These are phyloP conservation scores for Pseudognaphalium luteoalbum DNA, from an alignment of 129 eudicot species.

Conservation along the genomic window DNA sequence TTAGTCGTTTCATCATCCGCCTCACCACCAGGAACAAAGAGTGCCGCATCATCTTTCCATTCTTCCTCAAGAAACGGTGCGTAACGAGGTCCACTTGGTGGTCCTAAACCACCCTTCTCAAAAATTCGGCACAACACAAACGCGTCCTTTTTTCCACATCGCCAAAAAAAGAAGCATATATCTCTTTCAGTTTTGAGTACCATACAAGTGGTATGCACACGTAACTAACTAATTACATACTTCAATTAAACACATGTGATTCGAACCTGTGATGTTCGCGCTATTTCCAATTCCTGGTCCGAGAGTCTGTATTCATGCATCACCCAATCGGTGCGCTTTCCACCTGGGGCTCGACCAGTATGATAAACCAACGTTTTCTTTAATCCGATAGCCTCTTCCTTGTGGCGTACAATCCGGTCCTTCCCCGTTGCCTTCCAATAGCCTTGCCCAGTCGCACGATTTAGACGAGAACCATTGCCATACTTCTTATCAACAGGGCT, in stretches of 20 bases:
- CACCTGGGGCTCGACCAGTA: constrained; percentile 75
- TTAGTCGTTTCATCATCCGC: constrained; percentile 54
- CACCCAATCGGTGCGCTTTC: constrained; percentile 78
- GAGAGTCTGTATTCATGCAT: constrained; percentile 79
- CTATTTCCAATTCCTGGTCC: constrained; percentile 53
- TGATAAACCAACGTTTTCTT: constrained; percentile 79
- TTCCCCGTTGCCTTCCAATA: constrained; percentile 86
- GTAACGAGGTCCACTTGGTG: constrained; percentile 68
- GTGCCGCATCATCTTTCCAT: constrained; percentile 65
- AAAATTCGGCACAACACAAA: constrained; percentile 86
- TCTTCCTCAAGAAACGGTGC: constrained; percentile 94
- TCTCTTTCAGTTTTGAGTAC: constrained; percentile 20
- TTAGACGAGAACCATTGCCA: constrained; percentile 60
- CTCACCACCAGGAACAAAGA: constrained; percentile 69
- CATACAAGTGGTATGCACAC: neutral
- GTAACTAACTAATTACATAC: neutral
- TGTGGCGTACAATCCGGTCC: constrained; percentile 61
- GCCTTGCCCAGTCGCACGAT: constrained; percentile 73
- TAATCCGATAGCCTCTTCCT: constrained; percentile 55
- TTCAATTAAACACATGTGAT: constrained; percentile 17
- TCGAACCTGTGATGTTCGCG: constrained; percentile 62
- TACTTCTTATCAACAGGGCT: constrained; percentile 71
- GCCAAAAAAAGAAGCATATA: constrained; percentile 29
- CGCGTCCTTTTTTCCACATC: constrained; percentile 49
- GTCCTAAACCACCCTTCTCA: constrained; percentile 79